Evolutionary conservation across 225 moss, liverwort and hornwort genomes (phyloP).

Genomic region (Marchantia polymorpha): DNA sequence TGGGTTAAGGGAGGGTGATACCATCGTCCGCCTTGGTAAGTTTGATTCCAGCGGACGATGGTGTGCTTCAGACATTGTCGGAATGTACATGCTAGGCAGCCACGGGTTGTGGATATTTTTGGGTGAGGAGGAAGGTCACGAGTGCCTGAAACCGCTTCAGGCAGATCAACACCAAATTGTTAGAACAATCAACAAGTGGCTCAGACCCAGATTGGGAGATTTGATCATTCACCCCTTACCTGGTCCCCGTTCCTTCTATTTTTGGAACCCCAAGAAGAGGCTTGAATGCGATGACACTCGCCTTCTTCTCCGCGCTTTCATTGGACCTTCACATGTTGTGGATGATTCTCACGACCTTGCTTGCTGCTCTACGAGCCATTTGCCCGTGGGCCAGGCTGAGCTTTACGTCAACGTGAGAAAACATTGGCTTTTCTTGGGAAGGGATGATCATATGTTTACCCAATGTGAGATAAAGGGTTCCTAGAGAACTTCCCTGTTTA

Average conservation of each 20-base stretch:
- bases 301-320: constrained; percentile 36
- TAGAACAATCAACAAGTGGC: constrained; percentile 35
- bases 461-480: constrained; percentile 29
- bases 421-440: constrained; percentile 44
- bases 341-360: constrained; percentile 38
- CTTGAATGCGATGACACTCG: constrained; percentile 24
- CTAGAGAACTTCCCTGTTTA: not conserved
- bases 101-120: constrained; percentile 37
- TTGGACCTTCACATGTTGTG: constrained; percentile 35
- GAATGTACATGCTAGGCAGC: constrained; percentile 38
- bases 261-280: constrained; percentile 36
- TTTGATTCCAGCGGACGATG: constrained; percentile 35
- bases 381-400: constrained; percentile 44
- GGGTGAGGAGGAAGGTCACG: constrained; percentile 31
- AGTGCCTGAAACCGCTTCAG: constrained; percentile 33
- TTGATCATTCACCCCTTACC: constrained; percentile 37
- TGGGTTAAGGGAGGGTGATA: constrained; percentile 37
- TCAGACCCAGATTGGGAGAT: constrained; percentile 32
- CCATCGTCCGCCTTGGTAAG: constrained; percentile 34
- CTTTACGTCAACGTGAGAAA: constrained; percentile 43
- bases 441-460: constrained; percentile 47
- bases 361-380: constrained; percentile 35
- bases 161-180: constrained; percentile 37
- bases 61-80: constrained; percentile 28
- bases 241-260: constrained; percentile 39